A percentile compares a stretch with the other conserved stretches of the same genome.
These are phyloP conservation scores for Cryptosporidium meleagridis DNA, from an alignment of 169 alveolate genomes.

Conservation along the genomic window DNA sequence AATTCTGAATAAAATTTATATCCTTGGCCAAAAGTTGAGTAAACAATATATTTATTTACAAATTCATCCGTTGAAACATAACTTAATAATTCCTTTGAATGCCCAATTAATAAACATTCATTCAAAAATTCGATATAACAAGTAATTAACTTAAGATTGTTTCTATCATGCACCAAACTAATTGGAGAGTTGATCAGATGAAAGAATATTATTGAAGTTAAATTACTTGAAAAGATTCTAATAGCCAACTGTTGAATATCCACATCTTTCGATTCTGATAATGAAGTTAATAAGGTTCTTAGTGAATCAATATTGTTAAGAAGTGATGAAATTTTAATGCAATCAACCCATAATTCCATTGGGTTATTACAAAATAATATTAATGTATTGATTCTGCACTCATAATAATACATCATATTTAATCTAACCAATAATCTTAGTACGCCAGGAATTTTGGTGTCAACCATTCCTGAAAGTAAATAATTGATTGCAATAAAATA, in stretches of 20 bases:
- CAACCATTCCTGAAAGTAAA: slow-evolving; percentile 64
- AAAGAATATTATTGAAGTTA: slow-evolving; percentile 37
- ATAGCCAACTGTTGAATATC: slow-evolving; percentile 45
- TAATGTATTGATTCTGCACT: slow-evolving; percentile 58
- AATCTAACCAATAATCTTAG: slow-evolving; percentile 54
- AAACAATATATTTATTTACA: neutral
- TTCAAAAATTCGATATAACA: slow-evolving; percentile 57
- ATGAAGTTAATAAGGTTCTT: slow-evolving; percentile 50
- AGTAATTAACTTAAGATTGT: slow-evolving; percentile 39
- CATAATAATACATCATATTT: slow-evolving; percentile 59
- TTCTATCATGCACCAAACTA: slow-evolving; percentile 38
- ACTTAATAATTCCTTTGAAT: slow-evolving; percentile 42
- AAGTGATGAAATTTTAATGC: slow-evolving; percentile 32
- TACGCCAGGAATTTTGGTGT: slow-evolving; percentile 71
- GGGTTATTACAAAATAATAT: slow-evolving; percentile 42
- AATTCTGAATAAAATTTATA: slow-evolving; percentile 38
- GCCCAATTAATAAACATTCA: slow-evolving; percentile 72
- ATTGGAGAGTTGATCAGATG: slow-evolving; percentile 55
- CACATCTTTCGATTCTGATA: slow-evolving; percentile 31
- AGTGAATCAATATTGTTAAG: slow-evolving; percentile 49
- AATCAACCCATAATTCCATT: slow-evolving; percentile 57
- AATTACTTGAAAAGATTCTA: slow-evolving; percentile 54
- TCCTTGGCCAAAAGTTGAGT: slow-evolving; percentile 65
- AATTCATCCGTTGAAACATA: slow-evolving; percentile 9
- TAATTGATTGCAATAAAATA: slow-evolving; percentile 57